phyloP scores from a whole-genome alignment of 768 basidiomycete species.

The Asterophora parasitica region DNA sequence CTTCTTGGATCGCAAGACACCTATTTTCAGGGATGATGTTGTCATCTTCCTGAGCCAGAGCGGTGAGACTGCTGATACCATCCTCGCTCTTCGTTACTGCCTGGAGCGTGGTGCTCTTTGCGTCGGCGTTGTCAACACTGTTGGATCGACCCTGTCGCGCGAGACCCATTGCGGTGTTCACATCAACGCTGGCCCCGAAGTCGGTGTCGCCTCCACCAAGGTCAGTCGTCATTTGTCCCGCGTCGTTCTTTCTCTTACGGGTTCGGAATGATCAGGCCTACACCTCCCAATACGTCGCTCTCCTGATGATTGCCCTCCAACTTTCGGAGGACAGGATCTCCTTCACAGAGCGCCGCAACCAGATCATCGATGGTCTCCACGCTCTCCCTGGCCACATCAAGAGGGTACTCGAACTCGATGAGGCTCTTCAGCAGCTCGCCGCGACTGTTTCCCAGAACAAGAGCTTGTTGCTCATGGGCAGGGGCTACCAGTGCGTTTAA shows the following conservation, averaged over 20 bases:
- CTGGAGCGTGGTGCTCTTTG: constrained; percentile 94
- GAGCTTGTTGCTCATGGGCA: constrained; percentile 92
- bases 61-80: constrained; percentile 98
- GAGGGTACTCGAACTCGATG: constrained; percentile 77
- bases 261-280: constrained; percentile 59
- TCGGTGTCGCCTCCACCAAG: constrained; percentile 99
- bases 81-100: constrained; percentile 94
- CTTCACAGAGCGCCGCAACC: constrained; percentile 81
- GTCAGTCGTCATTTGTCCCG: constrained; percentile 28
- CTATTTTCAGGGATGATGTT: constrained; percentile 98
- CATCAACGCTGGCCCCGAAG: constrained; percentile 98
- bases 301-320: constrained; percentile 98
- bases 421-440: constrained; percentile 74
- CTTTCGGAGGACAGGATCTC: constrained; percentile 96
- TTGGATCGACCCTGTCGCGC: constrained; percentile 95
- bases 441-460: constrained; percentile 76
- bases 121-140: constrained; percentile 97
- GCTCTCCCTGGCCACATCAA: constrained; percentile 88
- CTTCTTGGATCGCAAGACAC: constrained; percentile 98
- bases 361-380: constrained; percentile 92
- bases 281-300: constrained; percentile 97
- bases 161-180: constrained; percentile 99
- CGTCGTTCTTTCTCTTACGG: constrained; percentile 4
- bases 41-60: constrained; percentile 96
- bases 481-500: constrained; percentile 84